A percentile compares a stretch with the other conserved stretches of the same genome.
phyloP scores from a whole-genome alignment of 106 monocot species.

The Agapanthus africanus region DNA sequence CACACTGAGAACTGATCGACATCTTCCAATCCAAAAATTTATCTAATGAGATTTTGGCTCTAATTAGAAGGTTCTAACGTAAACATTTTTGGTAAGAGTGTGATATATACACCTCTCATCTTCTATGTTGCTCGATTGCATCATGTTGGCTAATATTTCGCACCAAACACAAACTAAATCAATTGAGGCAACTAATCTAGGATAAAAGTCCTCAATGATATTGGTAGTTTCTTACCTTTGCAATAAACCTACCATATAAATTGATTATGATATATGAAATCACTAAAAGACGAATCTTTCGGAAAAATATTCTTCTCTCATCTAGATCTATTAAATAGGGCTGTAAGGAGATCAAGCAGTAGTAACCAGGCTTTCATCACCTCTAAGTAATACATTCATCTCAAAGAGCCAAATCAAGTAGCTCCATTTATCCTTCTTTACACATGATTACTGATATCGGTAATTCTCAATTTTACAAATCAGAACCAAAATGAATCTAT shows the following conservation, averaged over 20 bases:
- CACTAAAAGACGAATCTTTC: background rate
- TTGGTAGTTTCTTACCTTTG: background rate
- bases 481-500: background rate
- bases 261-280: background rate
- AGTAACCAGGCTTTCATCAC: background rate
- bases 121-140: too few relatives aligned
- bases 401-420: background rate
- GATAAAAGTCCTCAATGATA: background rate
- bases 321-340: background rate
- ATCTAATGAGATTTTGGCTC: too few relatives aligned
- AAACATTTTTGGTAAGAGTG: too few relatives aligned
- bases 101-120: too few relatives aligned
- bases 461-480: background rate
- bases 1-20: too few relatives aligned
- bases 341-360: background rate
- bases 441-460: background rate
- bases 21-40: too few relatives aligned
- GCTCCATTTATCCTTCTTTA: background rate
- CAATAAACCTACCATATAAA: background rate
- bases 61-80: too few relatives aligned
- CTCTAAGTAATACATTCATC: background rate
- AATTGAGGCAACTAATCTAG: background rate
- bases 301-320: background rate
- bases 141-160: too few relatives aligned
- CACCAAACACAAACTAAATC: too few relatives aligned